Conservation (phyloP, 257 asterid species). For the Knoxia roxburghii region DNA sequence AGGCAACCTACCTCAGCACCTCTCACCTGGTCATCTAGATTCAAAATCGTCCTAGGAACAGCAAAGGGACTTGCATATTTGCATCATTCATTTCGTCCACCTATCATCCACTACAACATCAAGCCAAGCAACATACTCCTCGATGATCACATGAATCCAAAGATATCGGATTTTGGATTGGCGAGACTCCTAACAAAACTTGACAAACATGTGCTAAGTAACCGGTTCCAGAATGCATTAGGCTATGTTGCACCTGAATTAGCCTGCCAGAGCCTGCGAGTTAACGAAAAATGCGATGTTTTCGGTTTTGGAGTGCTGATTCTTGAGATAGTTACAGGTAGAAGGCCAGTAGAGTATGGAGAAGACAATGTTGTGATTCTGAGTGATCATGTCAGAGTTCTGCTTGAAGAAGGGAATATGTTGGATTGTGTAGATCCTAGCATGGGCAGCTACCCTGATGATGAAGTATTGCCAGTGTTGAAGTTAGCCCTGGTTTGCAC, state of each 20-base stretch:
- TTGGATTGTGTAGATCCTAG: constrained; percentile 64
- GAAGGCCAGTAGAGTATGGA: constrained; percentile 73
- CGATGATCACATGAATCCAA: constrained; percentile 61
- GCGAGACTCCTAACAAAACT: constrained; percentile 59
- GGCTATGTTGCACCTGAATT: constrained; percentile 91
- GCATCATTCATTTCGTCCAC: constrained; percentile 76
- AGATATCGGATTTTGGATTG: constrained; percentile 71
- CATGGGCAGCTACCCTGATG: constrained; percentile 69
- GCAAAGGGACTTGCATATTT: constrained; percentile 84
- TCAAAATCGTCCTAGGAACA: constrained; percentile 62
- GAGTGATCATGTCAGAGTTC: constrained; percentile 64
- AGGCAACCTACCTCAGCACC: constrained; percentile 31
- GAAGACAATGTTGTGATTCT: constrained; percentile 77
- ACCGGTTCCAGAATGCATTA: constrained; percentile 62
- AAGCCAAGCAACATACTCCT: constrained; percentile 82
- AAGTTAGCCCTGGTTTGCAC: constrained; percentile 88
- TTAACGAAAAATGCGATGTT: constrained; percentile 85
- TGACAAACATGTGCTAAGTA: constrained; percentile 55
- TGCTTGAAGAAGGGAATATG: constrained; percentile 78
- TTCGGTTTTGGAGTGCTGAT: constrained; percentile 83
- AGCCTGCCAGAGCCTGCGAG: constrained; percentile 85
- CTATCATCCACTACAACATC: constrained; percentile 76
- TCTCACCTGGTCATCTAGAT: constrained; percentile 61
- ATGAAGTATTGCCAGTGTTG: constrained; percentile 75
- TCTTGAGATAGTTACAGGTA: constrained; percentile 76